phyloP scores from a whole-genome alignment of 805 yeast species.

The Torulaspora microellipsoides region DNA sequence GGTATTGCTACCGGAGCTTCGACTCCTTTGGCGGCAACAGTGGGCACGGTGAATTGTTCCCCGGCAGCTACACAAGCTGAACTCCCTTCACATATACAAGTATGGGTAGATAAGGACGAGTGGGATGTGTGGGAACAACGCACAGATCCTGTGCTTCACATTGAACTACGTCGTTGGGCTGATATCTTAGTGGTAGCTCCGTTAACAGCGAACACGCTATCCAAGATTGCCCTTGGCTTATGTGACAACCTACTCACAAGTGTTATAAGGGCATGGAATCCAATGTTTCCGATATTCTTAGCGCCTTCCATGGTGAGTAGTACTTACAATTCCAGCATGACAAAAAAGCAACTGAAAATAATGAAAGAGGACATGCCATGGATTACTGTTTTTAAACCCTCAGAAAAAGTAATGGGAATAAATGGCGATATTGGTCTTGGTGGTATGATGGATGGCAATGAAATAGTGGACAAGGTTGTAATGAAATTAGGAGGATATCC shows the following conservation, averaged over 20 bases:
- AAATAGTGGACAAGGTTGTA: conserved; percentile 81
- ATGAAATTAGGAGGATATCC: conserved; percentile 63
- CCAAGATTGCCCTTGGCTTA: conserved; percentile 84
- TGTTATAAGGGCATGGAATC: conserved; percentile 93
- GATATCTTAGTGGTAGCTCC: conserved; percentile 93
- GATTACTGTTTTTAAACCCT: conserved; percentile 90
- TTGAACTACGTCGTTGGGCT: conserved; percentile 95
- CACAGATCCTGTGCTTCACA: conserved; percentile 89
- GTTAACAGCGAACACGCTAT: conserved; percentile 83
- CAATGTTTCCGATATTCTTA: conserved; percentile 77
- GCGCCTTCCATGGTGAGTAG: conserved; percentile 97
- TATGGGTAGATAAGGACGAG: conserved; percentile 93
- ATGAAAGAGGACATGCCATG: conserved; percentile 90
- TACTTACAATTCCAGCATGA: conserved; percentile 83
- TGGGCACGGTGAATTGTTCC: neutral
- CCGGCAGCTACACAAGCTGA: conserved; percentile 43
- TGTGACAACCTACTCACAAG: conserved; percentile 90
- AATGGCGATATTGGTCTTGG: conserved; percentile 99
- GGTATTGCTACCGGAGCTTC: conserved; percentile 10
- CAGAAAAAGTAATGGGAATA: conserved; percentile 86
- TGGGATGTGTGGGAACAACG: conserved; percentile 85
- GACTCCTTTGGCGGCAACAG: neutral
- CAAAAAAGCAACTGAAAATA: conserved; percentile 73
- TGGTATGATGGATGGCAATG: conserved; percentile 98
- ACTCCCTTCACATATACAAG: conserved; percentile 62